Evolutionary conservation across 2,329 filamentous ascomycete species (phyloP).

Genomic region (Fusarium sp.): DNA sequence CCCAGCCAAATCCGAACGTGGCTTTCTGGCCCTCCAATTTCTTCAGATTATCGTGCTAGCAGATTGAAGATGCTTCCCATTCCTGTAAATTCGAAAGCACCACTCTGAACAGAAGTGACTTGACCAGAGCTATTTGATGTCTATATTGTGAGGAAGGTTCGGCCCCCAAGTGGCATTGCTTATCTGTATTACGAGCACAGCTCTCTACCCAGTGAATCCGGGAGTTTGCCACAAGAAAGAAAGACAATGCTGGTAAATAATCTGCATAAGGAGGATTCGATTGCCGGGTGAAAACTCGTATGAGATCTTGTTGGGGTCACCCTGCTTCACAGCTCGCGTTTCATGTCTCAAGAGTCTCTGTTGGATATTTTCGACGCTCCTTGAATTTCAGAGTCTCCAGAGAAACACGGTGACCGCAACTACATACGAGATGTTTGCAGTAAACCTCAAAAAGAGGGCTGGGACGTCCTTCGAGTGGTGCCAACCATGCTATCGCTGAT

Average conservation of each 20-base stretch:
- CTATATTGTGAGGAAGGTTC: background rate
- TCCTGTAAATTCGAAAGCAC: background rate
- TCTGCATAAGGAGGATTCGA: background rate
- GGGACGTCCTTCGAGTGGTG: background rate
- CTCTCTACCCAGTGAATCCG: constrained; percentile 9
- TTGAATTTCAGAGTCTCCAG: constrained; percentile 13
- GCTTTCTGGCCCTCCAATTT: constrained; percentile 20
- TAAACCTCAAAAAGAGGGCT: background rate
- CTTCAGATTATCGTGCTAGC: constrained; percentile 10
- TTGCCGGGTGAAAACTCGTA: background rate
- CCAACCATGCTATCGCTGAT: background rate
- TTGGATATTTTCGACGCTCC: background rate
- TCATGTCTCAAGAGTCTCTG: constrained; percentile 2
- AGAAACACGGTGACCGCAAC: constrained; percentile 17
- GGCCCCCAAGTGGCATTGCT: background rate
- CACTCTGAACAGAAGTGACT: background rate
- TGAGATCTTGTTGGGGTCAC: background rate
- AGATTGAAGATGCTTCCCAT: background rate
- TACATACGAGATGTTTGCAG: constrained; percentile 6
- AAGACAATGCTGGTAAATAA: background rate
- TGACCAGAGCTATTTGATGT: background rate
- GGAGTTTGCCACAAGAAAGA: constrained; percentile 12
- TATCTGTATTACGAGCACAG: background rate
- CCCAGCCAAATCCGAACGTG: constrained; percentile 15
- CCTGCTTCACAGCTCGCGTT: background rate